Evolutionary conservation across 2,329 filamentous ascomycete genomes (phyloP).

Genomic region (Penicillium sumatraense): DNA sequence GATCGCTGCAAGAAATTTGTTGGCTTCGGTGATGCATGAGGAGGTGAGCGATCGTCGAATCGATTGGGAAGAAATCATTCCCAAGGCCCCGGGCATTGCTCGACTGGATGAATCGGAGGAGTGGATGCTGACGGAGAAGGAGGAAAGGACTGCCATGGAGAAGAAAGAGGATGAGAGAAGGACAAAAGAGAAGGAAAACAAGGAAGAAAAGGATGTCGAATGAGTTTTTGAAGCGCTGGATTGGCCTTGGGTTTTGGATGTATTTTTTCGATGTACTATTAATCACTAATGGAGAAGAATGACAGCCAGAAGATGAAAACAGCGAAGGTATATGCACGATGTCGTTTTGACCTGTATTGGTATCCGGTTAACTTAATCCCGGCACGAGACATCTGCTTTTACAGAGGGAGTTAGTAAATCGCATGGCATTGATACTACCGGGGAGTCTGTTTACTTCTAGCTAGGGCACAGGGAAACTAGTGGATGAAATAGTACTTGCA

Average conservation of each 20-base stretch:
- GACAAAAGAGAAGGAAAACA: no score
- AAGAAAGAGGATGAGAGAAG: background rate
- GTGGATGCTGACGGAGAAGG: background rate
- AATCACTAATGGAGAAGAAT: no score
- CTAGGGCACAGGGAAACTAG: no score
- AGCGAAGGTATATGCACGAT: no score
- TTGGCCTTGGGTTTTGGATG: slow-evolving; percentile 38
- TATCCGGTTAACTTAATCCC: no score
- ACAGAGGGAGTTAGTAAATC: no score
- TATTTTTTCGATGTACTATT: slow-evolving; percentile 39
- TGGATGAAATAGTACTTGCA: background rate
- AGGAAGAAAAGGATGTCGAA: no score
- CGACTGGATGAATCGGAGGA: background rate
- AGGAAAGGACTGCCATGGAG: background rate
- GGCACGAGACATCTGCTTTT: no score
- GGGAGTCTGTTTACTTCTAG: no score
- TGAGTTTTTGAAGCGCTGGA: slow-evolving; percentile 35
- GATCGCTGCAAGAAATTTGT: background rate
- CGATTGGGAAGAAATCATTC: background rate
- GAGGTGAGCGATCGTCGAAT: background rate
- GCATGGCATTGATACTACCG: no score
- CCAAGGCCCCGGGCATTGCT: background rate
- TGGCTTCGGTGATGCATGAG: background rate
- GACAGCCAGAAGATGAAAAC: no score
- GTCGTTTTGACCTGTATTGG: no score